These are phyloP conservation scores for Vicia faba DNA, from an alignment of 306 rosid species.

Conservation along the genomic window DNA sequence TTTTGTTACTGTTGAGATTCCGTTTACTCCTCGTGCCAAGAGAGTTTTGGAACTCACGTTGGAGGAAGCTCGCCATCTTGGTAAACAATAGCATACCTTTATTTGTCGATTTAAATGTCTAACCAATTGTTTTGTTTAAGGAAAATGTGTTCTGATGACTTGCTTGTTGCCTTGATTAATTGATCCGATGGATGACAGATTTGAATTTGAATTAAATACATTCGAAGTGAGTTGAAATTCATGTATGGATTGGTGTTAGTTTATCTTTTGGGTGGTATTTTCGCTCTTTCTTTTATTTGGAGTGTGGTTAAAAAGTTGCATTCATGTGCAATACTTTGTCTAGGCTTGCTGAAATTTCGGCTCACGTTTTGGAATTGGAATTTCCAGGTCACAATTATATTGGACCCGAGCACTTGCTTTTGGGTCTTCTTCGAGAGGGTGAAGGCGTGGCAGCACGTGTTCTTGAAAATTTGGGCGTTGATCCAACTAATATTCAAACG, in stretches of 20 bases:
- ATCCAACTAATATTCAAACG: conserved; percentile 89
- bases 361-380: conserved; percentile 22
- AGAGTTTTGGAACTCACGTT: conserved; percentile 94
- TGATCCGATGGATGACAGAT: not conserved
- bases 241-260: not conserved
- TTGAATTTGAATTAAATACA: not conserved
- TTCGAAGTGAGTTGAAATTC: conserved; percentile 8
- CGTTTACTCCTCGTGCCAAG: conserved; percentile 98
- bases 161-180: not conserved
- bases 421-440: conserved; percentile 96
- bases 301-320: not conserved
- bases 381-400: conserved; percentile 94
- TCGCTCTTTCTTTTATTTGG: too few relatives aligned
- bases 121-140: not conserved
- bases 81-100: conserved; percentile 40
- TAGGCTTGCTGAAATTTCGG: not conserved
- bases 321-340: not conserved
- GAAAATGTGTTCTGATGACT: not conserved
- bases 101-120: not conserved
- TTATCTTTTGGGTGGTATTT: not conserved
- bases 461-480: conserved; percentile 93
- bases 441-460: conserved; percentile 99
- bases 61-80: conserved; percentile 99
- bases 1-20: conserved; percentile 96
- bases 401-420: conserved; percentile 96